Conservation (phyloP, 2,329 filamentous ascomycete species). For the Westerdykella ornata region DNA sequence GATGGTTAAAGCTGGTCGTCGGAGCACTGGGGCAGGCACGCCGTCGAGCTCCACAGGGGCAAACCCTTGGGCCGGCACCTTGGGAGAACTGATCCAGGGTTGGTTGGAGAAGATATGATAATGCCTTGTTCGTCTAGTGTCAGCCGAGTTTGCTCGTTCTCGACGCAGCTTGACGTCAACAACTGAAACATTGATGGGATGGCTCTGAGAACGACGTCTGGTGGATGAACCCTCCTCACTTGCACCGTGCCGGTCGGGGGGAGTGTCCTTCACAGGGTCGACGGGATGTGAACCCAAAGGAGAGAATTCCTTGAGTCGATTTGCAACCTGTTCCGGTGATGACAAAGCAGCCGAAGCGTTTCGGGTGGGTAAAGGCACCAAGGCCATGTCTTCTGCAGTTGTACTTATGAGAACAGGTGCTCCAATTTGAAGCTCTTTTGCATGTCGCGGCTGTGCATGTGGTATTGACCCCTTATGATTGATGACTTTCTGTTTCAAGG, state of each 20-base stretch:
- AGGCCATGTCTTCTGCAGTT: conserved; percentile 24
- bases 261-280: conserved; percentile 13
- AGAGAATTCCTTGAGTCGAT: conserved; percentile 17
- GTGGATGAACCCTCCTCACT: conserved; percentile 5
- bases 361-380: conserved; percentile 16
- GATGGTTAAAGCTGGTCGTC: conserved; percentile 14
- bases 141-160: conserved; percentile 26
- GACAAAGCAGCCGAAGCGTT: background rate
- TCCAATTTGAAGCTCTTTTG: conserved; percentile 28
- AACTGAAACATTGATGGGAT: conserved; percentile 1
- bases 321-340: conserved; percentile 26
- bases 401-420: conserved; percentile 29
- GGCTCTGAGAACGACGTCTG: conserved; percentile 16
- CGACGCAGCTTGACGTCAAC: conserved; percentile 12
- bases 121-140: conserved; percentile 20
- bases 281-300: conserved; percentile 32
- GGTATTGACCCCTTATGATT: conserved; percentile 21
- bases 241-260: conserved; percentile 3
- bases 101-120: conserved; percentile 22
- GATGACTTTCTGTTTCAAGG: conserved; percentile 27
- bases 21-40: conserved; percentile 17
- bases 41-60: conserved; percentile 9
- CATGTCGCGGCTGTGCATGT: conserved; percentile 7
- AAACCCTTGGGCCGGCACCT: conserved; percentile 9
- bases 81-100: conserved; percentile 25